A percentile compares a stretch with the other conserved stretches of the same genome.
Evolutionary conservation across 257 asterid genomes (phyloP).

Genomic region (Thymus quinquecostatus): DNA sequence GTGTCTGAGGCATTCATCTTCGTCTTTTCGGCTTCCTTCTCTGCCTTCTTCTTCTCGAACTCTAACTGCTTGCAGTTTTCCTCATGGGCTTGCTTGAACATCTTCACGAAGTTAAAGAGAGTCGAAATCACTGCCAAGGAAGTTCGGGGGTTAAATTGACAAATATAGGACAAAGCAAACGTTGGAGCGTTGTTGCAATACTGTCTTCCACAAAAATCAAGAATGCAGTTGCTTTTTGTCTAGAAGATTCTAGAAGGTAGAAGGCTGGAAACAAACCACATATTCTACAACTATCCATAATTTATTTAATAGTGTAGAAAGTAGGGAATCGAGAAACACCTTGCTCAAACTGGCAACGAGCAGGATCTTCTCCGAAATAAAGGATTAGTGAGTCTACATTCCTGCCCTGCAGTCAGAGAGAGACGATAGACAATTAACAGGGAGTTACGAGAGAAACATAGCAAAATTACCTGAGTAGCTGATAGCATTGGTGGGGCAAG

Average conservation of each 20-base stretch:
- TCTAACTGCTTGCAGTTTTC: constrained; percentile 91
- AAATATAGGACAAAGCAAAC: not conserved
- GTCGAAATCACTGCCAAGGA: constrained; percentile 66
- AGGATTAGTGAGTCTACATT: constrained; percentile 82
- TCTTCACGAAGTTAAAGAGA: constrained; percentile 74
- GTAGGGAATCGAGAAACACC: constrained; percentile 45
- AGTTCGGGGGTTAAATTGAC: not conserved
- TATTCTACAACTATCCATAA: not conserved
- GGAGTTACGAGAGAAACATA: not conserved
- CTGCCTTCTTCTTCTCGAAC: constrained; percentile 82
- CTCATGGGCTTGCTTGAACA: constrained; percentile 81
- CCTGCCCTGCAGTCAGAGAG: constrained; percentile 67
- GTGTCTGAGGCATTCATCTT: constrained; percentile 51
- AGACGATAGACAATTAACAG: constrained; percentile 17
- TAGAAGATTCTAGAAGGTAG: too few relatives aligned
- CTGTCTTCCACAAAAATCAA: not conserved
- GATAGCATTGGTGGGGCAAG: constrained; percentile 33
- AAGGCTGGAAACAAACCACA: not conserved
- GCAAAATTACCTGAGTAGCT: constrained; percentile 7
- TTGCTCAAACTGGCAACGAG: constrained; percentile 93
- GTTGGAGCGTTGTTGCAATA: not conserved
- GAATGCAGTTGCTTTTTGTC: not conserved
- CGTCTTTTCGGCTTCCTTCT: constrained; percentile 72
- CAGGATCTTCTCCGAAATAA: constrained; percentile 95
- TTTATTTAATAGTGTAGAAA: not conserved